Percentiles rank a stretch among this genome's conserved stretches.
Evolutionary conservation across 169 alveolate genomes (phyloP).

Genomic region (Besnoitia besnoiti): DNA sequence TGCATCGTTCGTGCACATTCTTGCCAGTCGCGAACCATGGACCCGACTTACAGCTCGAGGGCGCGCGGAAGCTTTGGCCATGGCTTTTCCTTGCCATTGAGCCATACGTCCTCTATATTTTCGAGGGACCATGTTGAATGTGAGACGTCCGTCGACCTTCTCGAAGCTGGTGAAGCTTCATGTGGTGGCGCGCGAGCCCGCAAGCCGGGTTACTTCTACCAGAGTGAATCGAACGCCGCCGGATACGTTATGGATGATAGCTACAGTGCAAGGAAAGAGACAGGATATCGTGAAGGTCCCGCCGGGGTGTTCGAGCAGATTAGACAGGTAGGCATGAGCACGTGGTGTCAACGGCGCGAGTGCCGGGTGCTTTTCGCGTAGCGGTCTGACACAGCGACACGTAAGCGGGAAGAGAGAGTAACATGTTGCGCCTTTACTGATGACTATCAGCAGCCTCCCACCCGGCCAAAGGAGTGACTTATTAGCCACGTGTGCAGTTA

Average conservation of each 20-base stretch:
- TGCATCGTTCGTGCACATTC: not conserved
- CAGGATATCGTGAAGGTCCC: not conserved
- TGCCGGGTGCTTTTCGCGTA: too few relatives aligned
- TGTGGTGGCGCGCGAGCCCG: not conserved
- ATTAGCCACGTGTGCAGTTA: too few relatives aligned
- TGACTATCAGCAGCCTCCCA: too few relatives aligned
- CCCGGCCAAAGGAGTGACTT: too few relatives aligned
- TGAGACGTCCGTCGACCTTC: not conserved
- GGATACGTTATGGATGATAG: not conserved
- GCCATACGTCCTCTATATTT: not conserved
- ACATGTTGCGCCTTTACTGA: too few relatives aligned
- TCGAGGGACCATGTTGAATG: not conserved
- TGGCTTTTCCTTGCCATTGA: not conserved
- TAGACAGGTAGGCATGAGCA: conserved; percentile 4
- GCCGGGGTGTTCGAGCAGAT: conserved; percentile 13
- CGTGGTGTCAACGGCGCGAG: too few relatives aligned
- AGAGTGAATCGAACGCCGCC: not conserved
- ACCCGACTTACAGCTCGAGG: not conserved
- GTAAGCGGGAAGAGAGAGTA: too few relatives aligned
- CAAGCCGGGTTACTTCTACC: not conserved
- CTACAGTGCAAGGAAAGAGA: not conserved
- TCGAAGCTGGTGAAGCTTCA: conserved; percentile 11
- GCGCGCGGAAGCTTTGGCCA: not conserved
- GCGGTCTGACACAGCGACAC: too few relatives aligned
- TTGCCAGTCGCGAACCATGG: not conserved